Percentiles rank a stretch among this genome's conserved stretches.
Conservation (phyloP, 495 filamentous ascomycete species). For the Halenospora varia region DNA sequence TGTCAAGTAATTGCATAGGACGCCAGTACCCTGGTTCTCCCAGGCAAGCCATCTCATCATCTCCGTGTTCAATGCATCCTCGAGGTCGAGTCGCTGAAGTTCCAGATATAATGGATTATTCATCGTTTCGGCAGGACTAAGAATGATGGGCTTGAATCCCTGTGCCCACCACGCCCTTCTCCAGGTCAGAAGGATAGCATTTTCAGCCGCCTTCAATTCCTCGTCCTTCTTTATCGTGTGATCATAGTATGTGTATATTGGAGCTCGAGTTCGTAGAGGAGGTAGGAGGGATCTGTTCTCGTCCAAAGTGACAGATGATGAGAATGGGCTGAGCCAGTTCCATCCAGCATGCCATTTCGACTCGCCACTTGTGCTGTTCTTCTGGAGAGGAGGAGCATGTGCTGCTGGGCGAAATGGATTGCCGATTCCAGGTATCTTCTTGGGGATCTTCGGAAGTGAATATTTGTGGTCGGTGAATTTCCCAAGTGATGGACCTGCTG, state of each 20-base stretch:
- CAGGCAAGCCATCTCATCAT: constrained; percentile 87
- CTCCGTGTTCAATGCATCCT: constrained; percentile 60
- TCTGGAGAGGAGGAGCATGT: constrained; percentile 70
- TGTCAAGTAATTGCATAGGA: constrained; percentile 73
- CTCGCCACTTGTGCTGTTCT: constrained; percentile 73
- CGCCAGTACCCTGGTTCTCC: constrained; percentile 85
- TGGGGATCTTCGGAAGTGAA: constrained; percentile 21
- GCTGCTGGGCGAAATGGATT: constrained; percentile 62
- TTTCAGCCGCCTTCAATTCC: constrained; percentile 63
- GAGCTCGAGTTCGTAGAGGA: constrained; percentile 62
- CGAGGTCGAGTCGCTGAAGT: constrained; percentile 54
- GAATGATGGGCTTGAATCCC: constrained; percentile 81
- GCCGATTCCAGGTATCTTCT: constrained; percentile 31
- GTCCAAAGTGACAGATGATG: constrained; percentile 76
- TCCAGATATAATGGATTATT: constrained; percentile 75
- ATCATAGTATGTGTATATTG: constrained; percentile 94
- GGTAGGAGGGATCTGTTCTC: constrained; percentile 86
- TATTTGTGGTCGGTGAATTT: constrained; percentile 38
- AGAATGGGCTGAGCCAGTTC: constrained; percentile 89
- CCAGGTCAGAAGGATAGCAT: constrained; percentile 79
- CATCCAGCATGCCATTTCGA: constrained; percentile 83
- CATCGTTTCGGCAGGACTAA: constrained; percentile 78
- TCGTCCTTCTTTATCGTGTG: constrained; percentile 56
- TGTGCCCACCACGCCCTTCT: constrained; percentile 90
- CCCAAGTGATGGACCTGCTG: constrained; percentile 32